Percentiles rank a stretch among this genome's conserved stretches.
Conservation (phyloP, 257 asterid genomes). For the Cordia subcordata region DNA sequence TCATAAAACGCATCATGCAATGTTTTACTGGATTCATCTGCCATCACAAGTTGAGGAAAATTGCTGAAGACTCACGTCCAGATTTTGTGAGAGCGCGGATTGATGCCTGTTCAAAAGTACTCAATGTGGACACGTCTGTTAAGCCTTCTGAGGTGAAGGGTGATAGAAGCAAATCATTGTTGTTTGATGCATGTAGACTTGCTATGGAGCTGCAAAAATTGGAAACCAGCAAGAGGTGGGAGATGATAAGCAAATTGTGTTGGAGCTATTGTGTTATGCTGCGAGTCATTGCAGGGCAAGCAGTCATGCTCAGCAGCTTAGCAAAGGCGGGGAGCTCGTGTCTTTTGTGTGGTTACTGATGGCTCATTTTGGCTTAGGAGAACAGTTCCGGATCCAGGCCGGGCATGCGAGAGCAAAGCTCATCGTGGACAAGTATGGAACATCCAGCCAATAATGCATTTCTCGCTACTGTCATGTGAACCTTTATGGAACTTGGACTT, state of each 20-base stretch:
- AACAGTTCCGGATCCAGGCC: conserved; percentile 10
- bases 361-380: conserved; percentile 38
- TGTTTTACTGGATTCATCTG: neutral
- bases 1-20: neutral
- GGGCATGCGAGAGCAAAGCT: conserved; percentile 19
- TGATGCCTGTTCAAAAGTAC: conserved; percentile 7
- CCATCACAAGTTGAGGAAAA: neutral
- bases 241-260: conserved; percentile 28
- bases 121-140: conserved; percentile 14
- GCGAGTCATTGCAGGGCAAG: conserved; percentile 25
- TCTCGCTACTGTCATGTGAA: too few relatives aligned
- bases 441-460: too few relatives aligned
- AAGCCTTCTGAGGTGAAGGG: conserved; percentile 34
- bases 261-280: conserved; percentile 28
- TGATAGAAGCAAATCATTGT: conserved; percentile 36
- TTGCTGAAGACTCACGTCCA: neutral
- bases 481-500: too few relatives aligned
- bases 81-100: neutral
- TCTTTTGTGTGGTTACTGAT: conserved; percentile 35
- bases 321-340: conserved; percentile 32
- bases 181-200: conserved; percentile 38
- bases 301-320: conserved; percentile 27
- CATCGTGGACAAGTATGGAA: conserved; percentile 7
- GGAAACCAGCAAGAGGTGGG: conserved; percentile 16
- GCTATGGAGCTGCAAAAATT: conserved; percentile 17